Evolutionary conservation across 108 stramenopile species (phyloP), one percentile per base, ranked within the genome.

Genomic region (Cyclostephanos invisitatus): DNA sequence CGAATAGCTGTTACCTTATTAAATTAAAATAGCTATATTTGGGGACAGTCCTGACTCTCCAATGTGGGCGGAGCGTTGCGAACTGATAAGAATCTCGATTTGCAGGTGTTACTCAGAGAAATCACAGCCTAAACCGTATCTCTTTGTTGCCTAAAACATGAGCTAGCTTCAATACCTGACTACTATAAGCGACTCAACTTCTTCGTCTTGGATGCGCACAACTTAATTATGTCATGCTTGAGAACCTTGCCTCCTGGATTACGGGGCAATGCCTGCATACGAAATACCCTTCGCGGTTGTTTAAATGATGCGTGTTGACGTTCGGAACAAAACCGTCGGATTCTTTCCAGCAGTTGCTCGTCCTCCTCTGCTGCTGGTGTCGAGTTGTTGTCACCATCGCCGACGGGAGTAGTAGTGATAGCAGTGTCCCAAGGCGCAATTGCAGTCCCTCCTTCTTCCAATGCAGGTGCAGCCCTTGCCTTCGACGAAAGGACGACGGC

Each of bases 211-310:
- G 68, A 35, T 20, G 64, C 56, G 36, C 64, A 74, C 21, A 57
- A 32, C 58, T 42, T 28, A 14, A 75, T 62, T 29, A 89, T 65
- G 27, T 42, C 42, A 36, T 66, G 73, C 67, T 95, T 92, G 42
- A 91, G 56, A 20, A 92, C 70, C 76, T 95, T 95, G 21, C 94
- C 94, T 2, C 88, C 87, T 4, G 87, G 75, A 32, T 91, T 95
- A 44, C 83, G 74, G 14, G 94, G 94, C 50, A 95, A 66, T 25
- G 68, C 24, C 20, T 83, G 51, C 62, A 81, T 51, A 32, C 60
- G 42, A 67, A 89, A 89, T 12, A 88, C 51, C 21, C 59, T 47
- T 36, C 84, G 75, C 17, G 94, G 94, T 9, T 76, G 75, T 65
- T 95, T 95, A 77, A 88, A 92, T 15, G 80, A 80, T 20, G 94